Conservation (phyloP, 2,329 filamentous ascomycete species). For the Endocalyx cinctus region DNA sequence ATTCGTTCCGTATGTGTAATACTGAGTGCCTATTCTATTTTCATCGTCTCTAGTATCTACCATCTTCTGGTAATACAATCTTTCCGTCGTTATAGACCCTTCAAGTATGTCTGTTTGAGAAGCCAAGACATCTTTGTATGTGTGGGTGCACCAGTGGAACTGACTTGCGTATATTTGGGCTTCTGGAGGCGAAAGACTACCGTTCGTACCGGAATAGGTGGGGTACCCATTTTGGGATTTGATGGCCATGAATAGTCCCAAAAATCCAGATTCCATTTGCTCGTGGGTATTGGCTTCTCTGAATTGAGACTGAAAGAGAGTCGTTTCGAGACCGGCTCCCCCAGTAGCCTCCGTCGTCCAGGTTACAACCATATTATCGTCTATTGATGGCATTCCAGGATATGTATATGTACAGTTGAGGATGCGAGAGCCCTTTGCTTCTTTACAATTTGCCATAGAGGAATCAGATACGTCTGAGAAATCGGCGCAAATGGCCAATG, state of each 20-base stretch:
- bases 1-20: slow-evolving; percentile 3
- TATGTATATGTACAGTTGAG: slow-evolving; percentile 11
- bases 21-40: neutral
- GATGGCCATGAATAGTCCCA: slow-evolving; percentile 10
- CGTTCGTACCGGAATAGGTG: neutral
- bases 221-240: slow-evolving; percentile 3
- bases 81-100: neutral
- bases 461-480: slow-evolving; percentile 7
- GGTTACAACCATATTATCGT: slow-evolving; percentile 2
- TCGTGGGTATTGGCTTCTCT: neutral
- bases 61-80: slow-evolving; percentile 1
- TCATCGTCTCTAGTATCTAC: too few species aligned
- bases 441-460: slow-evolving; percentile 3
- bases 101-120: slow-evolving; percentile 5
- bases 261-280: too few species aligned
- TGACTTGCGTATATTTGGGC: slow-evolving; percentile 8
- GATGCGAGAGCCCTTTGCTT: neutral
- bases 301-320: slow-evolving; percentile 9
- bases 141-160: slow-evolving; percentile 10
- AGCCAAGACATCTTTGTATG: slow-evolving; percentile 4
- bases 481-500: slow-evolving; percentile 9
- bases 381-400: slow-evolving; percentile 3
- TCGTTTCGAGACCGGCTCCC: slow-evolving; percentile 2
- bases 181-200: slow-evolving; percentile 7
- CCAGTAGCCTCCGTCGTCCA: slow-evolving; percentile 4